Conservation (phyloP, 352 stramenopile genomes). For the Phytopythium cucurbitacearum region DNA sequence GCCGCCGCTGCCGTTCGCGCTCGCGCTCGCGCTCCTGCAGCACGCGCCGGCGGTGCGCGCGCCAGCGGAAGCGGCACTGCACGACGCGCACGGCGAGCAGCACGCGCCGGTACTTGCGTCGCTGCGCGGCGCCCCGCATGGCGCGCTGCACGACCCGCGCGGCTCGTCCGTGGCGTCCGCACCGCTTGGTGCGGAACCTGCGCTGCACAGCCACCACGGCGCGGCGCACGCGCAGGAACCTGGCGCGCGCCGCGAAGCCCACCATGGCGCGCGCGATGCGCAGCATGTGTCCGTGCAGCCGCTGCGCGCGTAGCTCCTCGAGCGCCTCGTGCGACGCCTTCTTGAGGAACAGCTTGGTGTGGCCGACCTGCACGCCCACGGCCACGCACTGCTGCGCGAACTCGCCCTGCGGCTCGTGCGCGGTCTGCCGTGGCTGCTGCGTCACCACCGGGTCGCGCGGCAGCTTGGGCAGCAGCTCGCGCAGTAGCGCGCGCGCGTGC, state of each 20-base stretch:
- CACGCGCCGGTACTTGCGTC: conserved; percentile 51
- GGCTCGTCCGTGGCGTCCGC: conserved; percentile 20
- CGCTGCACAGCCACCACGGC: conserved; percentile 52
- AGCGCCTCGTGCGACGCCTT: conserved; percentile 89
- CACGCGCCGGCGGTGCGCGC: conserved; percentile 22
- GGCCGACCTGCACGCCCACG: conserved; percentile 88
- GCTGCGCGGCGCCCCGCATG: conserved; percentile 47
- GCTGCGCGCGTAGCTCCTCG: conserved; percentile 79
- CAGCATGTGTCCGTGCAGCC: conserved; percentile 65
- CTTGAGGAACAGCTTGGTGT: conserved; percentile 95
- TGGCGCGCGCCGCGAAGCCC: conserved; percentile 44
- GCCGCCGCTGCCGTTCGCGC: conserved; percentile 17
- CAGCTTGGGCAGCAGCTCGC: conserved; percentile 87
- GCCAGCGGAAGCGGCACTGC: conserved; percentile 69
- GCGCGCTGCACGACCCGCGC: conserved; percentile 47
- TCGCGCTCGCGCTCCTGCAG: conserved; percentile 16
- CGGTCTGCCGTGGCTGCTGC: conserved; percentile 78
- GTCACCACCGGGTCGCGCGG: conserved; percentile 80
- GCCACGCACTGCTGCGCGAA: conserved; percentile 58
- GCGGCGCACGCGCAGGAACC: conserved; percentile 56
- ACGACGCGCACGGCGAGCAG: conserved; percentile 50
- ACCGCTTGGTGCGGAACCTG: conserved; percentile 28
- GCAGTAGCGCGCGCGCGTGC: conserved; percentile 68
- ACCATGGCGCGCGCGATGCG: conserved; percentile 70
- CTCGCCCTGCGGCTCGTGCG: conserved; percentile 63